Percentiles rank a stretch among this genome's conserved stretches.
These are phyloP conservation scores for Flueggea neowawraea DNA, from an alignment of 441 rosid species.

Conservation along the genomic window DNA sequence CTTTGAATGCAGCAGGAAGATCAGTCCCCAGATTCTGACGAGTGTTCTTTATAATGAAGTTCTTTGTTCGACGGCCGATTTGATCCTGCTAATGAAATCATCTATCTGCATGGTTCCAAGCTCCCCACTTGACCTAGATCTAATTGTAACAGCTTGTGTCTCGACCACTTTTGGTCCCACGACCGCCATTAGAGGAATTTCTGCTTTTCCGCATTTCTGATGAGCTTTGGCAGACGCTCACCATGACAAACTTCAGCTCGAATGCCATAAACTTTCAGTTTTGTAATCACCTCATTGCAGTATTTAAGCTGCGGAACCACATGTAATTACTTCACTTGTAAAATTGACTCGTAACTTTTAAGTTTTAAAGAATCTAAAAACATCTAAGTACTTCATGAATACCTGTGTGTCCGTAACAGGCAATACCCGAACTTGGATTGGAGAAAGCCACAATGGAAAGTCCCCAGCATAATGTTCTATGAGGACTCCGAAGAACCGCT, in stretches of 20 bases:
- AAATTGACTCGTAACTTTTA: no score
- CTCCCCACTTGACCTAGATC: constrained; percentile 83
- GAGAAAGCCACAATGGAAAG: constrained; percentile 92
- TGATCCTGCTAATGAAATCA: constrained; percentile 59
- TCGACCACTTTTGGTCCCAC: constrained; percentile 90
- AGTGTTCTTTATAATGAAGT: constrained; percentile 27
- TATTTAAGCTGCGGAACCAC: constrained; percentile 44
- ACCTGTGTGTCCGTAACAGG: constrained; percentile 95
- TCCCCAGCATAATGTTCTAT: constrained; percentile 96
- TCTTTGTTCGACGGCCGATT: constrained; percentile 47
- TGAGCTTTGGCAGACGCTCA: constrained; percentile 88
- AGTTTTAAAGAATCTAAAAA: no score
- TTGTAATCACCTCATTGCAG: constrained; percentile 54
- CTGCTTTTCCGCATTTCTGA: constrained; percentile 89
- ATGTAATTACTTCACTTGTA: no score
- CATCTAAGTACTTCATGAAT: no score
- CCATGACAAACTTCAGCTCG: constrained; percentile 84
- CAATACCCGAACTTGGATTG: constrained; percentile 78
- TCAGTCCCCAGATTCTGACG: no score
- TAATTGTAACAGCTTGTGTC: constrained; percentile 58
- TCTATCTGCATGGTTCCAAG: constrained; percentile 64
- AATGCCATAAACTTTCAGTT: constrained; percentile 56
- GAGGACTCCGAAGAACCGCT: constrained; percentile 89
- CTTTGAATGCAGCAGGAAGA: no score
- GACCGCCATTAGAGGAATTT: constrained; percentile 88